Base-by-base conservation (phyloP, 2,329 filamentous ascomycete species). In the Trichoderma polysporum region DNA sequence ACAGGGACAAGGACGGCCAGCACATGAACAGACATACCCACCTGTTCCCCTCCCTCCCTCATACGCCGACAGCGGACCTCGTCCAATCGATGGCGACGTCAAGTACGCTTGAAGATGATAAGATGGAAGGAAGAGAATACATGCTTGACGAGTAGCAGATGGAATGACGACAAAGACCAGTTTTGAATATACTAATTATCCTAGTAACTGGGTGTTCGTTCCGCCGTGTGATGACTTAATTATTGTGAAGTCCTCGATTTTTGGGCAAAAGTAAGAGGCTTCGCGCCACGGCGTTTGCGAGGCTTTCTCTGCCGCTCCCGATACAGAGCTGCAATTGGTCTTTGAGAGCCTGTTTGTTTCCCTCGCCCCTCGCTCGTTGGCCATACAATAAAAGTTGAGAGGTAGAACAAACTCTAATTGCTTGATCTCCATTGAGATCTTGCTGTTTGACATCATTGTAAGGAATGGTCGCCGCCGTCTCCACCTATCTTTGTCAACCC, bases 71-170 rank as follows among this genome's bases (percentile, higher is more conserved):
- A 56, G 60, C 9, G 66, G 66, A 3, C 52, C 60, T 49, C 58
- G 50, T 29, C 66, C 66, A 19, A 58, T 66, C 19, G 66, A 66
- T 35, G 66, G 63, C 19, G 67, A 66, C 41, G 50, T 68, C 63
- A 68, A 68, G 35, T 68, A 68, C 33, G 52, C 50, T 25, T 68
- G 56, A 68, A 33, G 52, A n/a, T 12, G 37, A 22, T 25, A 25
- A 61, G 17, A 39, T 10, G 22, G 6, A 35, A 7, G 3, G 19
- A 3, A 22, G 39, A 22, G 25, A 12, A 2, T 12, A n/a, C 27
- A 29, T 12, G 19, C 17, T 33, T 47, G 19, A 64, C 17, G 60
- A 47, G 15, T 56, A 25, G 47, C 45, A 15, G 60, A 54, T 10
- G 27, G 50, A 31, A 35, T 37, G 10, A 56, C 15, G 15, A 56